Base-by-base conservation (phyloP, 192 early-diverging fungal genomes). In the Podila clonocystis region DNA sequence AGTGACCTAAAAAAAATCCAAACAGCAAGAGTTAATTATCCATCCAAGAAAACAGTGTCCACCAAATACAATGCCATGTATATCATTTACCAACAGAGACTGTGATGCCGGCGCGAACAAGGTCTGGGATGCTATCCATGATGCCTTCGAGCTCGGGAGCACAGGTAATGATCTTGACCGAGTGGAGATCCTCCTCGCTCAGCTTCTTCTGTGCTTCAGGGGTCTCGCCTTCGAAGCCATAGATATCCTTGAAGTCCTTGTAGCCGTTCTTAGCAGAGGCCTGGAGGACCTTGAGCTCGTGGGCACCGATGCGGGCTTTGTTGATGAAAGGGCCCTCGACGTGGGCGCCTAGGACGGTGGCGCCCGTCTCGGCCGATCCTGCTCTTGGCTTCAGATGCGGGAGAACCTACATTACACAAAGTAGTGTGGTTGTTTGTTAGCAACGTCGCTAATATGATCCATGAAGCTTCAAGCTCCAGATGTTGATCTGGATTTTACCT, bases 71-170 rank as follows among this genome's bases (percentile, higher is more conserved):
- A 1, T n/a, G n/a, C n/a, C n/a, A 1, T 15, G 6, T 2, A 12
- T 83, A 17, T 80, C 82, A 30, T 55, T 38, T 65, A 80, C 77
- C 77, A 62, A 80, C 55, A 15, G 77, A 80, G 9, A 96, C 90
- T 28, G 87, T 87, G 38, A 96, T 87, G 19, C 89, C 91, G 5
- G 86, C 76, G 50, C 85, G 82, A 58, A 92, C 90, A 31, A 95
- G 85, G 36, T 90, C 82, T 3, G 91, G 86, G 34, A 96, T 92
- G 13, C 74, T 67, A 20, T 89, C 90, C 36, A 87, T 82, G 49
- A 94, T 71, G 8, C 94, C 94, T 60, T 90, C 89, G 9, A 96
- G 83, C 62, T 96, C 94, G 0, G 94, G 93, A 7, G 93, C 94
- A 31, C 94, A 78, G 0, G 94, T 96, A 50, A 96, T 87, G 45